Evolutionary conservation across 2,329 filamentous ascomycete species (phyloP), one percentile per base, ranked within the genome.

Genomic region (Exophiala phaeomuriformis): DNA sequence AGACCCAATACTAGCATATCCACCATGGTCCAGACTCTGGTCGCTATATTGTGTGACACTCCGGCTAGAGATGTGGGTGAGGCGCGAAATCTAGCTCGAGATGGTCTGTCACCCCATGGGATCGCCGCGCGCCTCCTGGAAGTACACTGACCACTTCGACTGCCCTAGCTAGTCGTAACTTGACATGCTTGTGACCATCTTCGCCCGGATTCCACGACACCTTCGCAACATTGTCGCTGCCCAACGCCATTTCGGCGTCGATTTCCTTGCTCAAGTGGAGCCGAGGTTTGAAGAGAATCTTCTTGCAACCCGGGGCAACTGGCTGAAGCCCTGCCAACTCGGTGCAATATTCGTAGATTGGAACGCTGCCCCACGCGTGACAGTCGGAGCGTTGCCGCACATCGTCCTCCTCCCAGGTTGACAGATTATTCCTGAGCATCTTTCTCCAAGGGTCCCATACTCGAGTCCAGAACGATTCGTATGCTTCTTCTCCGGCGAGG

Each of bases 321-420:
- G 33, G 41, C 12, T 27, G 7, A 84, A 83, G 56, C 81, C 82
- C 27, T 28, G 12, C 47, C 30, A 47, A 10, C 32, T 47, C 45
- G 32, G 30, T 12, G n/a, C 12, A n/a, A 33, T 29, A 36, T 28
- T 47, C 45, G 32, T 47, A 47, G 10, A 47, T 3, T 12, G 45
- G 45, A 5, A 12, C 32, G 27, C 12, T 29, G 6, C 45, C 32
- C 45, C 45, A 47, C 12, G 30, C 45, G 27, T 47, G 45, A 19
- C 45, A 47, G 27, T 47, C 45, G 5, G 30, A 36, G 9, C 45
- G 45, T 9, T 36, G 32, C 32, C 8, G 12, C 30, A 47, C 30
- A 47, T 47, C 45, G 27, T 47, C 45, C 8, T 47, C 45, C 12
- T n/a, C 45, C 45, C 45, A 47, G 9, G 45, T 47, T 5, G 45